Base-by-base conservation (phyloP, 2,329 filamentous ascomycete species). In the Helotiales sp. region DNA sequence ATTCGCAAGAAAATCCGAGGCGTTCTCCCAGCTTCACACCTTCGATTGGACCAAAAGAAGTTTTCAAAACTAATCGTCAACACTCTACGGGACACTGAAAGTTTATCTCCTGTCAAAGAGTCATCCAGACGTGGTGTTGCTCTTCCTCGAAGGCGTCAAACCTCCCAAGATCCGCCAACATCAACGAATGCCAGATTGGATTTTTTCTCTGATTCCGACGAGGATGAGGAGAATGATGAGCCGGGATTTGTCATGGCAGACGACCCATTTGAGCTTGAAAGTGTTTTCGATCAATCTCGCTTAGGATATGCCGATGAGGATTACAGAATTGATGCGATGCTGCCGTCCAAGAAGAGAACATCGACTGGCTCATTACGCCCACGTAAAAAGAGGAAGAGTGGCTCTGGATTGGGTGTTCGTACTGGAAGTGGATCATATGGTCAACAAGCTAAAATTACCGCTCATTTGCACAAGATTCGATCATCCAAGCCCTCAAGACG, bases 21-120 rank as follows among this genome's bases (percentile, higher is more conserved):
- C 24, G 87, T 90, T 7, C 81, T 90, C 52, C 88, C 88, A 45
- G 88, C 88, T n/a, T 91, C 88, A 6, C 90, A 88, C 85, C 81
- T 90, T 64, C 84, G 88, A 49, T 76, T 91, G 26, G 86, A 89
- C 72, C 79, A 83, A 64, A 75, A 77, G 73, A 71, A 65, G 80
- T 77, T 63, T 73, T 72, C 40, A 69, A 74, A 60, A 77, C 52
- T 57, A n/a, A 32, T 64, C 24, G 66, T 34, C 30, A 52, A 62
- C 28, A 52, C 43, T 26, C 59, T 58, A 13, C 70, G 66, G 43
- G 60, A 69, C 11, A 66, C 52, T 58, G 45, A 65, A 3, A 70
- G 64, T 64, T 37, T 65, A 24, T 74, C 72, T 26, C 69, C 70
- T 28, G 63, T 63, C 11, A 69, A 70, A 50, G 45, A 52, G 5